Percentiles rank a stretch among this genome's conserved stretches.
These are phyloP conservation scores for Trichoderma harzianum DNA, from an alignment of 2,329 filamentous ascomycete species.

Conservation along the genomic window DNA sequence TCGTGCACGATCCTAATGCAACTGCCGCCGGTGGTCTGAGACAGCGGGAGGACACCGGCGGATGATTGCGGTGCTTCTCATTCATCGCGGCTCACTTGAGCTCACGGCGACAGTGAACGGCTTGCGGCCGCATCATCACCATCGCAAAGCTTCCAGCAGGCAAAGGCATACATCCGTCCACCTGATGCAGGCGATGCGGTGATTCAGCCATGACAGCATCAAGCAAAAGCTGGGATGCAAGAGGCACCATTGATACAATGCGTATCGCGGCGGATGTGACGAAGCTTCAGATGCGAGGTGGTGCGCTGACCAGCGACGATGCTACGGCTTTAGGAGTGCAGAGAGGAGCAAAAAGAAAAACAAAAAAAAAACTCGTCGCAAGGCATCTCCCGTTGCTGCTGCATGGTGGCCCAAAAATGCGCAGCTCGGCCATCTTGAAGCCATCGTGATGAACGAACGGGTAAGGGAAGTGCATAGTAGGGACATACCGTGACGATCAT, in stretches of 20 bases:
- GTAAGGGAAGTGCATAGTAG: slow-evolving; percentile 21
- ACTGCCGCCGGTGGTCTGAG: neutral
- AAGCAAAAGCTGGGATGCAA: neutral
- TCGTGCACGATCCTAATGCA: slow-evolving; percentile 5
- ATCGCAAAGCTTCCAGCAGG: slow-evolving; percentile 19
- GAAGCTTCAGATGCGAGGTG: neutral
- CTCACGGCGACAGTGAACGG: neutral
- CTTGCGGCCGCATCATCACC: slow-evolving; percentile 17
- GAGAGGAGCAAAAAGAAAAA: neutral
- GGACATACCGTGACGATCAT: slow-evolving; percentile 44
- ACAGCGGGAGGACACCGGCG: neutral
- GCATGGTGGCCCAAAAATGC: slow-evolving; percentile 16
- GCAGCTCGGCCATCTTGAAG: slow-evolving; percentile 17
- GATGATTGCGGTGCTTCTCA: neutral
- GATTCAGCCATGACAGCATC: slow-evolving; percentile 25
- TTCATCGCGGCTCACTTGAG: slow-evolving; percentile 18
- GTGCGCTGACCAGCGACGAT: neutral
- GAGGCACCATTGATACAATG: slow-evolving; percentile 2
- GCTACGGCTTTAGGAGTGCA: neutral
- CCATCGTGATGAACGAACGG: slow-evolving; percentile 20
- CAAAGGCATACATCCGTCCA: neutral
- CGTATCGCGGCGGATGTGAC: neutral
- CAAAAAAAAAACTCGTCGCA: neutral
- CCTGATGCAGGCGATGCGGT: slow-evolving; percentile 14
- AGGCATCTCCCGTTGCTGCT: neutral